phyloP scores from a whole-genome alignment of 129 eudicot species.

The Rutidosis leptorrhynchoides region DNA sequence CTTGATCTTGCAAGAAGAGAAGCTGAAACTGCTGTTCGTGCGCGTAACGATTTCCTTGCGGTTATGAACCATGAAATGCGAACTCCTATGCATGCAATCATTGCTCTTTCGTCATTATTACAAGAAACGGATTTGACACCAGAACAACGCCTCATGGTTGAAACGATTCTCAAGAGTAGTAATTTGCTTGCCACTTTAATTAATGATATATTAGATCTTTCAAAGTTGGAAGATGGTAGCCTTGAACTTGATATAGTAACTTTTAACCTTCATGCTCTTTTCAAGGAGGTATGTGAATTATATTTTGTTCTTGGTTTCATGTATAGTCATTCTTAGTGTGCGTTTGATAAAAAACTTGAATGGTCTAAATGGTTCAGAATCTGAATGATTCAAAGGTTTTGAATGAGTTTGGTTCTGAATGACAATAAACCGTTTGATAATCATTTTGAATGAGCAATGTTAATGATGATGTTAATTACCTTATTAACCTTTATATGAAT shows the following conservation, averaged over 20 bases:
- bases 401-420: too few relatives aligned
- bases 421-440: too few relatives aligned
- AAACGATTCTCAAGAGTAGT: slow-evolving; percentile 89
- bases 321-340: background rate
- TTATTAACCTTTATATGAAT: too few relatives aligned
- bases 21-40: slow-evolving; percentile 93
- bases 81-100: slow-evolving; percentile 94
- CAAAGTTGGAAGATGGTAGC: slow-evolving; percentile 94
- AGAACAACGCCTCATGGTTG: slow-evolving; percentile 93
- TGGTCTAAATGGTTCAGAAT: too few relatives aligned
- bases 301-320: background rate
- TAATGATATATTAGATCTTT: slow-evolving; percentile 91
- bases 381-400: too few relatives aligned
- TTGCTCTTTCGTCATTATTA: slow-evolving; percentile 79
- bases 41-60: slow-evolving; percentile 95
- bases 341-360: too few relatives aligned
- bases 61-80: slow-evolving; percentile 99
- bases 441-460: too few relatives aligned
- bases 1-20: slow-evolving; percentile 95
- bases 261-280: slow-evolving; percentile 72
- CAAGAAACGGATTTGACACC: slow-evolving; percentile 86
- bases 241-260: slow-evolving; percentile 78
- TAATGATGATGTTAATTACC: too few relatives aligned
- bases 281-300: slow-evolving; percentile 57
- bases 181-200: slow-evolving; percentile 84